Evolutionary conservation across 495 filamentous ascomycete species (phyloP), one percentile per base, ranked within the genome.

Genomic region (Geopyxis carbonaria): DNA sequence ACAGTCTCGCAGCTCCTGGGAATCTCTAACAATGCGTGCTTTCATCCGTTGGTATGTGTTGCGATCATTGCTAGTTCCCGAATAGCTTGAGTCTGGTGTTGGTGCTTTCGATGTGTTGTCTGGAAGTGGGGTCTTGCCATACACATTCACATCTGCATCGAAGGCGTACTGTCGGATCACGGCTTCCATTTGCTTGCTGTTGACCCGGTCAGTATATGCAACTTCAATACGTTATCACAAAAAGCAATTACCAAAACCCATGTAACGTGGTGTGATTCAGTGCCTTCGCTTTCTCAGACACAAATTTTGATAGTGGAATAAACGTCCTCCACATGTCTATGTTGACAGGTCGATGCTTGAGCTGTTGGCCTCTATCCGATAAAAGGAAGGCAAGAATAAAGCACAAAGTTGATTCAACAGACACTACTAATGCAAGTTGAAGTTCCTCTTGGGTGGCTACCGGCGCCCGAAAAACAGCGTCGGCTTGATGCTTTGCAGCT

Each of bases 371-470:
- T 23, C 53, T 46, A 24, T 55, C 51, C 23, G 49, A 42, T 4
- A 47, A 45, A 21, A 50, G 42, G 31, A 55, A 55, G 8, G 51
- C 50, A 25, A 55, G 39, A 30, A 55, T 55, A 34, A 51, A 55
- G 27, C 51, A 55, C 18, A 55, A 27, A 5, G 48, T 42, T 1
- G 51, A 55, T 21, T 55, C 51, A 14, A 48, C 33, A 6, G 44
- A 38, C 14, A 55, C 29, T 13, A 55, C 43, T 11, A 40, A 43
- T 14, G 51, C 38, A n/a, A 43, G 37, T 10, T 40, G 42, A 15
- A 52, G 35, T 30, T 45, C 42, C 20, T 55, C 50, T 22, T 40
- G 37, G 27, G 46, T 46, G 5, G 14, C 19, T 10, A 13, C 22
- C 22, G 39, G 31, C 11, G 28, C 35, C 25, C 45, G 44, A 31